These are phyloP conservation scores for Aspergillus terreus DNA, from an alignment of 2,329 filamentous ascomycete species.

Conservation along the genomic window DNA sequence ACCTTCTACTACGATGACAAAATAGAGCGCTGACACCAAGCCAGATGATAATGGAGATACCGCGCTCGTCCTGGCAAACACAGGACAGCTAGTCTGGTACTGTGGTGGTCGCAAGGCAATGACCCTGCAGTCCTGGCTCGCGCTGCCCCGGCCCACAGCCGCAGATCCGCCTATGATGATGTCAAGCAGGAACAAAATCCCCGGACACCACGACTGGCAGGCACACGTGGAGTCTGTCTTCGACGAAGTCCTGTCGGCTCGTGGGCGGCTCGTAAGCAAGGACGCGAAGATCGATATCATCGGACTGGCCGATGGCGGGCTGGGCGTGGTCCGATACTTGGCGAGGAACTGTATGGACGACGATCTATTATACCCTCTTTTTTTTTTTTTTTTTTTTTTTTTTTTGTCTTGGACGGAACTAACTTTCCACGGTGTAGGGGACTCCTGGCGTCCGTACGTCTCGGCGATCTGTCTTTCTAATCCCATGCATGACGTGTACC, in stretches of 20 bases:
- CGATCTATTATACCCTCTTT: background rate
- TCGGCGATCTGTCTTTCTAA: constrained; percentile 38
- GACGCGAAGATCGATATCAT: constrained; percentile 65
- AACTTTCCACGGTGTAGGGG: constrained; percentile 27
- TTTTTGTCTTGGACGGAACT: background rate
- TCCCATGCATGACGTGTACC: constrained; percentile 31
- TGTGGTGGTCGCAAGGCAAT: constrained; percentile 60
- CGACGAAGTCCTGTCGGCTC: constrained; percentile 51
- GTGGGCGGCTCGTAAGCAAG: constrained; percentile 41
- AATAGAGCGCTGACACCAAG: background rate
- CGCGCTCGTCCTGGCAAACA: constrained; percentile 69
- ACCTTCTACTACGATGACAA: constrained; percentile 18
- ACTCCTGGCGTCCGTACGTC: constrained; percentile 35
- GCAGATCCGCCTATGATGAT: constrained; percentile 56
- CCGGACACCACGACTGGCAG: constrained; percentile 53
- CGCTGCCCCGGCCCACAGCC: constrained; percentile 59
- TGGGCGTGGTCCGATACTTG: constrained; percentile 57
- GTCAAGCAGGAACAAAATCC: constrained; percentile 57
- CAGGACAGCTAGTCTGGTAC: constrained; percentile 74
- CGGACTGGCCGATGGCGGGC: constrained; percentile 64
- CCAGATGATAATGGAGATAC: constrained; percentile 23
- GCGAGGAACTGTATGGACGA: constrained; percentile 50
- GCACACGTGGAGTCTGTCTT: constrained; percentile 69
- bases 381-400: background rate
- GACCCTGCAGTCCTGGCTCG: constrained; percentile 54